Conservation (phyloP, 768 basidiomycete genomes). For the Lactifluus rugatus region DNA sequence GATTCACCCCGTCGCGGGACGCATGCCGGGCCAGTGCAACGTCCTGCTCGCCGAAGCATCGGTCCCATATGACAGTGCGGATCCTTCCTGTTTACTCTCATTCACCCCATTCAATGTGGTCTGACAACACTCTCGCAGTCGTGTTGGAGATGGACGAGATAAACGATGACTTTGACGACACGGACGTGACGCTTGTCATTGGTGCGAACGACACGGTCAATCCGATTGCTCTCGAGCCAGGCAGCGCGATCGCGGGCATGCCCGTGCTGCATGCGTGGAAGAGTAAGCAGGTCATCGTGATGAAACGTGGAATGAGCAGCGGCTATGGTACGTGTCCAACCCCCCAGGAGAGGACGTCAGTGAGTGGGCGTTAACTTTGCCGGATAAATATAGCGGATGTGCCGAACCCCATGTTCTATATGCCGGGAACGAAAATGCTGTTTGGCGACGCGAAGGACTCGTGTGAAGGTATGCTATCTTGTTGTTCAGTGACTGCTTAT, state of each 20-base stretch:
- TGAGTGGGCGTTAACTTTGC: neutral
- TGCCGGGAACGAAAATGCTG: constrained; percentile 82
- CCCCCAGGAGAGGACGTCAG: neutral
- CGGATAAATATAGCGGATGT: constrained; percentile 59
- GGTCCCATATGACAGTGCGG: constrained; percentile 79
- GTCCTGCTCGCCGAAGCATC: constrained; percentile 86
- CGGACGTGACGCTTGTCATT: constrained; percentile 84
- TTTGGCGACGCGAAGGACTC: constrained; percentile 90
- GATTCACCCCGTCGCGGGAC: constrained; percentile 84
- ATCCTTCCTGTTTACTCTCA: constrained; percentile 1
- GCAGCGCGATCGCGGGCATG: constrained; percentile 86
- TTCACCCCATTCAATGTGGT: neutral
- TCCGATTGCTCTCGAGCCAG: constrained; percentile 78
- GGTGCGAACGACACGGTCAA: constrained; percentile 92
- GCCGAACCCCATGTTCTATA: constrained; percentile 91
- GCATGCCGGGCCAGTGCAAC: constrained; percentile 91
- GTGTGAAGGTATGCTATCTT: constrained; percentile 55
- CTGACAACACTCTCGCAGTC: constrained; percentile 35
- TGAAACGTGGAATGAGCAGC: constrained; percentile 86
- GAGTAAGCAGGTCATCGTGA: constrained; percentile 85
- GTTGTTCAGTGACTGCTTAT: neutral
- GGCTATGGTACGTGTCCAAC: constrained; percentile 60
- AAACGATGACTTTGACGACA: constrained; percentile 83
- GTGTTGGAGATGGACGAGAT: constrained; percentile 93
- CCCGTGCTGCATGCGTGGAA: constrained; percentile 90